A percentile compares a stretch with the other conserved stretches of the same genome.
Evolutionary conservation across 306 rosid genomes (phyloP).

Genomic region (Vachellia collinsii): DNA sequence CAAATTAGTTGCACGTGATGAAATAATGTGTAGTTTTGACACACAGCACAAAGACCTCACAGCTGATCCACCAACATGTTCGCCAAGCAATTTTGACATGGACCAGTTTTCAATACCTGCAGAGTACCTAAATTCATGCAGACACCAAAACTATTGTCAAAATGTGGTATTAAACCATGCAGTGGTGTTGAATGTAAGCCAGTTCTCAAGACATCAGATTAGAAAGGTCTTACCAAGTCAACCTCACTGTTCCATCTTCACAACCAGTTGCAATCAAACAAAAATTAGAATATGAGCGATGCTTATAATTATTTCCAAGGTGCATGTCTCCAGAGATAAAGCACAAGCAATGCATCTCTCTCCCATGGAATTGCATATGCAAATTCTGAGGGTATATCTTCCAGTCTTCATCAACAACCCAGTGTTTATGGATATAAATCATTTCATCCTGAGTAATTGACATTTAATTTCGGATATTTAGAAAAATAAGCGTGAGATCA

Average conservation of each 20-base stretch:
- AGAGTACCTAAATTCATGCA: constrained; percentile 64
- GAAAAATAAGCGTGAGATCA: constrained; percentile 19
- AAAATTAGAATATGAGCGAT: constrained; percentile 45
- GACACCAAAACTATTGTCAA: constrained; percentile 22
- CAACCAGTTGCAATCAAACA: constrained; percentile 92
- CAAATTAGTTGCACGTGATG: constrained; percentile 39
- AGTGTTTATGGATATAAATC: constrained; percentile 68
- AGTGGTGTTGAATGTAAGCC: constrained; percentile 27
- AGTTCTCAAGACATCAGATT: constrained; percentile 34
- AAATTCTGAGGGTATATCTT: constrained; percentile 73
- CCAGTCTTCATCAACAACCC: constrained; percentile 54
- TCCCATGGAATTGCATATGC: constrained; percentile 94
- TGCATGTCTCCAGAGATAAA: constrained; percentile 57
- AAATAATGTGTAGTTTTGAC: constrained; percentile 64
- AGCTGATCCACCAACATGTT: constrained; percentile 98
- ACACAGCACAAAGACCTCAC: constrained; percentile 84
- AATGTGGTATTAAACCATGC: constrained; percentile 1
- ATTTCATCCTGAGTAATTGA: constrained; percentile 70
- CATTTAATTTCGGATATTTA: constrained; percentile 23
- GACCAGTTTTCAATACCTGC: constrained; percentile 74
- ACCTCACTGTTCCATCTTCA: constrained; percentile 97
- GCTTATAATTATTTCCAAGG: constrained; percentile 45
- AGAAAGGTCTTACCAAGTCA: constrained; percentile 69
- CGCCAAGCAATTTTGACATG: constrained; percentile 87
- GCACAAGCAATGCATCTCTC: constrained; percentile 94